Percentiles rank a stretch among this genome's conserved stretches.
phyloP scores from a whole-genome alignment of 371 early-diverging fungal genomes.

The Mortierella sp. region DNA sequence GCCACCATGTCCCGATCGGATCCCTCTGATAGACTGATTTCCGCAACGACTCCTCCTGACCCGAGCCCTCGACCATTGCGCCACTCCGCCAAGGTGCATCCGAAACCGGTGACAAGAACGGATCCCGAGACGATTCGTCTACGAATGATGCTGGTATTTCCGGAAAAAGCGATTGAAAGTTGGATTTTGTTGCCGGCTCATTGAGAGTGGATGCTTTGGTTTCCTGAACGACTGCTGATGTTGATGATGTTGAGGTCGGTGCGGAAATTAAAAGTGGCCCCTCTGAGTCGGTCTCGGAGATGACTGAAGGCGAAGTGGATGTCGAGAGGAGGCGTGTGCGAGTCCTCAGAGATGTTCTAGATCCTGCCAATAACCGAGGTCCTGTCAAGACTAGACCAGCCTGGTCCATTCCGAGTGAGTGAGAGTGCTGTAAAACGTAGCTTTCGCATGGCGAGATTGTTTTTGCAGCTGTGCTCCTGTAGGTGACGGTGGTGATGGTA shows the following conservation, averaged over 20 bases:
- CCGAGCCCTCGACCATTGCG: conserved; percentile 24
- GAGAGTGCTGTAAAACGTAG: neutral
- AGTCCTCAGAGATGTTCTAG: conserved; percentile 10
- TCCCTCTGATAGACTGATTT: conserved; percentile 39
- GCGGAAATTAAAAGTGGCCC: conserved; percentile 10
- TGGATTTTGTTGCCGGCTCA: conserved; percentile 16
- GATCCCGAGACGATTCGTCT: conserved; percentile 19
- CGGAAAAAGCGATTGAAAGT: conserved; percentile 41
- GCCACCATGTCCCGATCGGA: conserved; percentile 47
- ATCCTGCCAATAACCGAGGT: neutral
- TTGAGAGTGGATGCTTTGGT: neutral
- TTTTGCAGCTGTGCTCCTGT: neutral
- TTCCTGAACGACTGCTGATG: conserved; percentile 14
- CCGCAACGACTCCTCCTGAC: conserved; percentile 33
- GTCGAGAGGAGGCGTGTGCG: conserved; percentile 26
- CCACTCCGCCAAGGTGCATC: conserved; percentile 35
- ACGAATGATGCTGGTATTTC: conserved; percentile 26
- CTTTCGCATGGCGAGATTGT: neutral
- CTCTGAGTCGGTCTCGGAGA: conserved; percentile 31
- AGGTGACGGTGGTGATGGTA: neutral
- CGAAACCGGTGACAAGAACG: neutral
- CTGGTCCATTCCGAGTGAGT: neutral
- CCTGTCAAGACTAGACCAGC: neutral
- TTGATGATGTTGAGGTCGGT: neutral
- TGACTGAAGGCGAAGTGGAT: conserved; percentile 28